Percentiles rank a stretch among this genome's conserved stretches.
These are phyloP conservation scores for Heliamphora pulchella DNA, from an alignment of 179 eudicot species.

Conservation along the genomic window DNA sequence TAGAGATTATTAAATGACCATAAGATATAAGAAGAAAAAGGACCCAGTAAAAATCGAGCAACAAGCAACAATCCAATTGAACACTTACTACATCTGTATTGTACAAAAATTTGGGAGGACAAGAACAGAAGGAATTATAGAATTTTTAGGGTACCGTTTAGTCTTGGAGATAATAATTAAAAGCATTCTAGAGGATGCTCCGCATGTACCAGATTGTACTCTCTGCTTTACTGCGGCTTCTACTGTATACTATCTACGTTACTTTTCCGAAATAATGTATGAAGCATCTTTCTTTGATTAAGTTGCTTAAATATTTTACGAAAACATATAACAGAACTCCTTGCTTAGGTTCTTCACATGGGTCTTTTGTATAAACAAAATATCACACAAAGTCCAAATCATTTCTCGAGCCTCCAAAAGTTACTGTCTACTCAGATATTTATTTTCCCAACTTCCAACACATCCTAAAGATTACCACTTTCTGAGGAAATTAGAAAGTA, in stretches of 20 bases:
- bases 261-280: not conserved
- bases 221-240: not conserved
- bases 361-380: not conserved
- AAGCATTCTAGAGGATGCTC: not conserved
- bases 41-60: too few relatives aligned
- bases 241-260: too few relatives aligned
- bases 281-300: not conserved
- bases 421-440: too few relatives aligned
- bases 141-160: not conserved
- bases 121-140: not conserved
- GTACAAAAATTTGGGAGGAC: not conserved
- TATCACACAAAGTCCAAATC: not conserved
- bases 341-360: not conserved
- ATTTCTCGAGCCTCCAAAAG: not conserved
- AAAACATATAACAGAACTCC: not conserved
- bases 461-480: not conserved
- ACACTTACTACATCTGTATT: not conserved
- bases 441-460: not conserved
- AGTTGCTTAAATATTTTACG: not conserved
- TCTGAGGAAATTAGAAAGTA: not conserved
- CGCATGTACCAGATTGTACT: not conserved
- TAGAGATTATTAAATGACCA: not conserved
- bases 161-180: not conserved
- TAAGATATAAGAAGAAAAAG: not conserved
- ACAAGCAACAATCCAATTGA: not conserved